Evolutionary conservation across 2,329 filamentous ascomycete species (phyloP), one percentile per base, ranked within the genome.

Genomic region (Pestalotiopsis sp.): DNA sequence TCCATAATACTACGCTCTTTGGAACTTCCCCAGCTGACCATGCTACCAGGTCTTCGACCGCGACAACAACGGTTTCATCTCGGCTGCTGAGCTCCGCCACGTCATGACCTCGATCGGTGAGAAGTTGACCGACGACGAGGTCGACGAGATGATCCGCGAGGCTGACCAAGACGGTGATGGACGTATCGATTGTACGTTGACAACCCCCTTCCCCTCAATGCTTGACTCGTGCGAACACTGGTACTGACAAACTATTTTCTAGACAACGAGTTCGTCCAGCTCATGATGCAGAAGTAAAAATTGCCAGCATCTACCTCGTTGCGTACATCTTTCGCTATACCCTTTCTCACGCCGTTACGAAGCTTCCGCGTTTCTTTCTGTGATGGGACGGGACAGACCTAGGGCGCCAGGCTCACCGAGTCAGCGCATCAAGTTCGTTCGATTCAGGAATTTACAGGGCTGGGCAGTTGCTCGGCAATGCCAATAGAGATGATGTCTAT

Each of bases 201-300:
- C 6, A 52, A 36, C 41, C 41, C 20, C 41, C 36, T 31, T 57
- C 14, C 23, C 25, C 23, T 36, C 25, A 38, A 31, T 9, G 39
- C n/a, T 45, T 45, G n/a, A 66, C 12, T 11, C 3, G n/a, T 23
- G 25, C 31, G 31, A 36, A 60, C 9, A 6, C 11, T 45, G 38
- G 7, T 52, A 59, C 64, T 66, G 41, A 60, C 52, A 13, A 23
- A 14, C 27, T 31, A 17, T 17, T 17, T 56, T 20, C 63, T 76
- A 95, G 93, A 95, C 85, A 95, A 95, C 86, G 93, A 96, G 83
- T 96, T 96, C 79, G 93, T 96, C 76, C 93, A 96, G 85, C 91
- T 96, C 80, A 96, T 96, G 93, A 95, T 96, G 93, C 93, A 96
- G 88, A 95, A 95, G 87, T 95, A 93, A 87, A 52, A 52, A 81